Conservation (phyloP, 2,329 filamentous ascomycete species). For the Venturiaceae sp. region DNA sequence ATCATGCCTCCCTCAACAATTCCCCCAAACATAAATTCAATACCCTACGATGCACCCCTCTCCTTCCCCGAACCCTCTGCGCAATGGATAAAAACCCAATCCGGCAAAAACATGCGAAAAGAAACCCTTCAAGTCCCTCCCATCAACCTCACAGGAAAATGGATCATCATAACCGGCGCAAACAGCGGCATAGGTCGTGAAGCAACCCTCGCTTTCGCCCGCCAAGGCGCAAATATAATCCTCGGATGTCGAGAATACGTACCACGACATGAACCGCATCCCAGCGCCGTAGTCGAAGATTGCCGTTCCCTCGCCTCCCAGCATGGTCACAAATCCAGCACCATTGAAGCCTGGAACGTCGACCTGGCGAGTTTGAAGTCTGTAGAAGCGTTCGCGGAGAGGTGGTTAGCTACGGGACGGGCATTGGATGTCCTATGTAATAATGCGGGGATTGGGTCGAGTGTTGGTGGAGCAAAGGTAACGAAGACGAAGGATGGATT, state of each 20-base stretch:
- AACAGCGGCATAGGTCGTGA: constrained; percentile 19
- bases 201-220: constrained; percentile 16
- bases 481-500: constrained; percentile 20
- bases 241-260: constrained; percentile 16
- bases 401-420: constrained; percentile 16
- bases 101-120: background rate
- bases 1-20: background rate
- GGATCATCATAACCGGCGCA: constrained; percentile 12
- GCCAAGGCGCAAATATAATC: constrained; percentile 18
- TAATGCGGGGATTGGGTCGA: constrained; percentile 19
- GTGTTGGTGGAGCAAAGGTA: constrained; percentile 7
- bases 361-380: constrained; percentile 16
- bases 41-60: constrained; percentile 8
- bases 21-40: constrained; percentile 6
- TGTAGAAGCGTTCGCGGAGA: constrained; percentile 17
- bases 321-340: constrained; percentile 2
- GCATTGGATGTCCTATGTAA: constrained; percentile 21
- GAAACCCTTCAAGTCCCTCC: background rate
- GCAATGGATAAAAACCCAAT: constrained; percentile 7
- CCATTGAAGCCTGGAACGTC: constrained; percentile 19
- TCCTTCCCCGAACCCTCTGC: constrained; percentile 2
- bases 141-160: constrained; percentile 9
- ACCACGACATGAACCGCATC: constrained; percentile 16
- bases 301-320: constrained; percentile 10
- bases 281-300: constrained; percentile 14